Conservation (phyloP, 108 stramenopile species). For the Conticribra weissflogii region DNA sequence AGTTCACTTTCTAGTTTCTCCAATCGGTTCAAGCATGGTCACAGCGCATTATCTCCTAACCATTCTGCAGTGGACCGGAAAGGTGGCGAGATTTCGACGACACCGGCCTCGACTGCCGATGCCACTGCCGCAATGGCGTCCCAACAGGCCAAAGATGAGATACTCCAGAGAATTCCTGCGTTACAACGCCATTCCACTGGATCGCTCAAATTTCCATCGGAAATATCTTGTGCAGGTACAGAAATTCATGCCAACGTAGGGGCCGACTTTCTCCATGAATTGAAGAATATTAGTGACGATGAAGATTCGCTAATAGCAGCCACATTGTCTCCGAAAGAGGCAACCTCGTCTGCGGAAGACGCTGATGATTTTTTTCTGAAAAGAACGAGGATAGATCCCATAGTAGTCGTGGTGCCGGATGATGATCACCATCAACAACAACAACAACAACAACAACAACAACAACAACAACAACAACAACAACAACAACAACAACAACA, state of each 20-base stretch:
- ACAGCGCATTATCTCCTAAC: no score
- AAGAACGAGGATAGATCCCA: constrained; percentile 48
- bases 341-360: background rate
- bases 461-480: no score
- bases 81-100: no score
- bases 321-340: constrained; percentile 12
- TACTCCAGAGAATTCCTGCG: background rate
- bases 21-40: no score
- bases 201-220: constrained; percentile 13
- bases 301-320: constrained; percentile 27
- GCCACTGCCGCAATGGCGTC: no score
- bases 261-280: constrained; percentile 2
- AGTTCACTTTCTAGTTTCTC: no score
- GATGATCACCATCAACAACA: no score
- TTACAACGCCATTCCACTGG: background rate
- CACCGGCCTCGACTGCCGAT: no score
- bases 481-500: no score
- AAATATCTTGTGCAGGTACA: constrained; percentile 31
- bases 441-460: no score
- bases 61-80: no score
- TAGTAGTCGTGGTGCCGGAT: constrained; percentile 47
- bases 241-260: constrained; percentile 22
- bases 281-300: constrained; percentile 42
- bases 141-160: no score
- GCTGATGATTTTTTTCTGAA: constrained; percentile 49